phyloP scores from a whole-genome alignment of 139 green algal genomes.

The Diplosphaera chodatii region DNA sequence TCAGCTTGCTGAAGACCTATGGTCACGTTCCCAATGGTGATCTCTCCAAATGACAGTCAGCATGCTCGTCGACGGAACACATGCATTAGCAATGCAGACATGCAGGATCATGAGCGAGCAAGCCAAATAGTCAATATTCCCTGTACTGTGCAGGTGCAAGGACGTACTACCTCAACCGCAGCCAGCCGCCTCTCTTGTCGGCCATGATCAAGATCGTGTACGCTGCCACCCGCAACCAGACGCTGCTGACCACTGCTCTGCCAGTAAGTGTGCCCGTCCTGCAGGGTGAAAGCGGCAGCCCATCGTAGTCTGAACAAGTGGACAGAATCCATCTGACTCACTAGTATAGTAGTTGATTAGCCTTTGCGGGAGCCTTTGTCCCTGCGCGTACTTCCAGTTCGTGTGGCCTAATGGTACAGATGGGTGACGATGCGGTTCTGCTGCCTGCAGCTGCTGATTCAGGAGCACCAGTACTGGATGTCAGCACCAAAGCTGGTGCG shows the following conservation, averaged over 20 bases:
- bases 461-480: constrained; percentile 77
- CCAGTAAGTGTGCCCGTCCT: background rate
- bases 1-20: constrained; percentile 48
- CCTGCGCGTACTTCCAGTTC: too few species aligned
- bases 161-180: constrained; percentile 94
- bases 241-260: background rate
- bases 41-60: too few species aligned
- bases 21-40: constrained; percentile 91
- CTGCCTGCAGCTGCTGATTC: constrained; percentile 51
- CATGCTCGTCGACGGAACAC: too few species aligned
- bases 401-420: too few species aligned
- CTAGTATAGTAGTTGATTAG: too few species aligned
- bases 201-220: constrained; percentile 46
- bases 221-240: constrained; percentile 5
- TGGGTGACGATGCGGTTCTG: too few species aligned
- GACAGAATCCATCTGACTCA: too few species aligned
- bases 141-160: constrained; percentile 12
- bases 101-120: too few species aligned
- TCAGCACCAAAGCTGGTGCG: constrained; percentile 28
- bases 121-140: too few species aligned
- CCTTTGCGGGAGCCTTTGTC: too few species aligned
- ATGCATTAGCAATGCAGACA: too few species aligned
- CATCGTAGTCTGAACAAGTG: background rate
- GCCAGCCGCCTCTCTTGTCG: constrained; percentile 83
- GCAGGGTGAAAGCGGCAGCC: too few species aligned